Percentiles rank a stretch among this genome's conserved stretches.
Conservation (phyloP, 78 protist species). For the Dictyostelium capitatum region DNA sequence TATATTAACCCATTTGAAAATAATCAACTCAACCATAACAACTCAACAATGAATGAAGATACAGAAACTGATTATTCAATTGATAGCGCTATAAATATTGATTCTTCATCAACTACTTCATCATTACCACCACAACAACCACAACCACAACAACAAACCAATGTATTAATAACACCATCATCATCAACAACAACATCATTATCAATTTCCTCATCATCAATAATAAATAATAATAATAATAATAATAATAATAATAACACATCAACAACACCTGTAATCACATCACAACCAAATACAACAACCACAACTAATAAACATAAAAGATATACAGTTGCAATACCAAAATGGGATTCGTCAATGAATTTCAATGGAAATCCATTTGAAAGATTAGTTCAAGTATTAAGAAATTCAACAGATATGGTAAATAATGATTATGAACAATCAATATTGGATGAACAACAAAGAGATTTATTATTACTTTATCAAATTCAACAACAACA, state of each 20-base stretch:
- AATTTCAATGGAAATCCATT: slow-evolving; percentile 73
- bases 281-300: not conserved
- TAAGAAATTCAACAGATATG: slow-evolving; percentile 22
- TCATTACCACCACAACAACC: not conserved
- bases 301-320: not conserved
- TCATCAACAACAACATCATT: not conserved
- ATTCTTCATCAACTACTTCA: not conserved
- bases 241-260: too few relatives aligned
- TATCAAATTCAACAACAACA: slow-evolving; percentile 1
- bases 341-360: slow-evolving; percentile 65
- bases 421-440: not conserved
- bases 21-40: not conserved
- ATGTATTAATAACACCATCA: not conserved
- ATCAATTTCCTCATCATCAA: slow-evolving; percentile 29
- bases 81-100: slow-evolving; percentile 16
- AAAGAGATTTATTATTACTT: not conserved
- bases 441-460: not conserved
- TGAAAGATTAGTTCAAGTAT: slow-evolving; percentile 37
- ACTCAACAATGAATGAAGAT: not conserved
- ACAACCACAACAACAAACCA: not conserved
- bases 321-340: slow-evolving; percentile 64
- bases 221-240: too few relatives aligned
- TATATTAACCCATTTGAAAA: too few relatives aligned
- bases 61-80: slow-evolving; percentile 10
- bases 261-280: not conserved